Conservation (phyloP, 768 basidiomycete genomes). For the Boletus barrowsii region DNA sequence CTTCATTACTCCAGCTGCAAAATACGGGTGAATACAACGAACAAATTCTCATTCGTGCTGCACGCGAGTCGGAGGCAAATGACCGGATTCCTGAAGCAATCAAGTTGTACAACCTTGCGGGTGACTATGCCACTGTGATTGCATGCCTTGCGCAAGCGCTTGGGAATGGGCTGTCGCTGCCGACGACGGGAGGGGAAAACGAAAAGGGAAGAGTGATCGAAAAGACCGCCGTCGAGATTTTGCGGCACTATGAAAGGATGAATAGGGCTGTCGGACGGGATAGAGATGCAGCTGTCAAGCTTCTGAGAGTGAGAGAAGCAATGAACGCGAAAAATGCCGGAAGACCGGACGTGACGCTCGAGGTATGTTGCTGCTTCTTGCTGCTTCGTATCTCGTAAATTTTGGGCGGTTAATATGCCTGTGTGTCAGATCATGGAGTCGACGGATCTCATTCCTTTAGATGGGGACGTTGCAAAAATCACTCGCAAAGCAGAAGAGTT, state of each 20-base stretch:
- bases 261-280: conserved; percentile 71
- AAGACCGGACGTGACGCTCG: conserved; percentile 72
- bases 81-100: conserved; percentile 87
- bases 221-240: conserved; percentile 71
- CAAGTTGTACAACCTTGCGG: conserved; percentile 93
- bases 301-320: conserved; percentile 80
- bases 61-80: conserved; percentile 77
- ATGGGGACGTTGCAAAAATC: conserved; percentile 80
- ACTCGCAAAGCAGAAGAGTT: conserved; percentile 88
- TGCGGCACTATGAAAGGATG: conserved; percentile 76
- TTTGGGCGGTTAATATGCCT: not conserved
- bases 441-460: conserved; percentile 82
- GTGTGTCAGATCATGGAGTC: conserved; percentile 73
- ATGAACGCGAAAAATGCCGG: conserved; percentile 71
- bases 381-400: not conserved
- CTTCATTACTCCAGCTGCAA: conserved; percentile 69
- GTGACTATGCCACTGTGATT: conserved; percentile 85
- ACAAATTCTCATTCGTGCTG: conserved; percentile 80
- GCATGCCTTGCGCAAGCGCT: conserved; percentile 84
- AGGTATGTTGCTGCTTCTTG: conserved; percentile 48
- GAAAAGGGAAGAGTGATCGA: conserved; percentile 69
- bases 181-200: conserved; percentile 42
- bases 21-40: conserved; percentile 70
- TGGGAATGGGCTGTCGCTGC: conserved; percentile 75
- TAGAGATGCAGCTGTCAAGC: conserved; percentile 66